Base-by-base conservation (phyloP, 306 rosid genomes). In the Fragaria ananassa region DNA sequence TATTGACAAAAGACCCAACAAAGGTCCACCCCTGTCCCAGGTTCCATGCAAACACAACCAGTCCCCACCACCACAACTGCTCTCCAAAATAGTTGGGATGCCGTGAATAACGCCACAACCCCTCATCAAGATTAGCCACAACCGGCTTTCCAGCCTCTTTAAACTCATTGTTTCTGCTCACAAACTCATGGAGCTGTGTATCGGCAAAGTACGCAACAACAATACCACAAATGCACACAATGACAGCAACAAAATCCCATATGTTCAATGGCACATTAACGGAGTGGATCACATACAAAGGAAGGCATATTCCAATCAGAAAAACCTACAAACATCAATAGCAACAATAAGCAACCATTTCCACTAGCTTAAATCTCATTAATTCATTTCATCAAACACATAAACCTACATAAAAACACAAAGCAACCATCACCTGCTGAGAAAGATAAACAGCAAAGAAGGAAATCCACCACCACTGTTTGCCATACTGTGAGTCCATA, bases 51-150 rank as follows among this genome's bases (percentile, higher is more conserved):
- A 87, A 95, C 31, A 89, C 72, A 77, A 75, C 89, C 4, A 92
- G 76, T 12, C 98, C 98, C 97, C 97, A 95, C 98, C 98, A 95
- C 98, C 97, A 95, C 57, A 95, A 70, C 44, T 88, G 95, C 88
- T 95, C 99, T 1, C 97, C 97, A 10, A 92, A 64, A 89, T 95
- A 95, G 78, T 95, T 95, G 0, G 97, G 99, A 81, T 89, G 99
- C 65, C 97, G 85, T 6, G 85, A 87, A 76, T 88, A 92, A 69
- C 74, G 80, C 99, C 99, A 95, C 80, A 90, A 77, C 51, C 99
- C 97, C 79, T 60, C 81, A 70, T 89, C 92, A 39, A 92, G 91
- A 57, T 88, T 86, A 49, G 86, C 74, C 25, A 79, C 83, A 29
- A 72, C 11, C 1, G 92, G 90, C 56, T 87, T 89, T n/a, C 92